phyloP scores from a whole-genome alignment of 495 filamentous ascomycete species.

The Clavariopsis aquatica region DNA sequence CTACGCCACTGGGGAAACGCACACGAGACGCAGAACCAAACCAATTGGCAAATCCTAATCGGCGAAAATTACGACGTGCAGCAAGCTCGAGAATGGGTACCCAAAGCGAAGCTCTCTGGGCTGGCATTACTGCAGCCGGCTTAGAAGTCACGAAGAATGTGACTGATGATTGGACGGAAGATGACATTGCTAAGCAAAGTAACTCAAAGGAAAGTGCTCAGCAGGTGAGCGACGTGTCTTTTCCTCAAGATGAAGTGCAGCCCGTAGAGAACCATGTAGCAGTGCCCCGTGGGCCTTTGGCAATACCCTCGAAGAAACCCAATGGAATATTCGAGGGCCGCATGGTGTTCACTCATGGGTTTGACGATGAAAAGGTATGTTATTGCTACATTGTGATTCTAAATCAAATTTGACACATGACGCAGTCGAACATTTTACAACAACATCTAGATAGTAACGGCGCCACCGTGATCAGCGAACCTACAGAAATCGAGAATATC shows the following conservation, averaged over 20 bases:
- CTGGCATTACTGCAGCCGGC: slow-evolving; percentile 71
- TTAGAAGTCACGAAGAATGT: slow-evolving; percentile 45
- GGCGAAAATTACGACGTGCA: slow-evolving; percentile 35
- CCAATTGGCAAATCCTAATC: slow-evolving; percentile 13
- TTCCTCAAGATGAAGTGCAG: slow-evolving; percentile 12
- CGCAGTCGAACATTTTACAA: slow-evolving; percentile 44
- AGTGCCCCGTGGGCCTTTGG: background rate
- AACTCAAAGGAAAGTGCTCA: background rate
- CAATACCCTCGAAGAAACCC: background rate
- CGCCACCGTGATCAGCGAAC: slow-evolving; percentile 43
- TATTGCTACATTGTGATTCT: background rate
- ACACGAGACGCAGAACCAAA: slow-evolving; percentile 15
- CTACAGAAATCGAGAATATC: slow-evolving; percentile 24
- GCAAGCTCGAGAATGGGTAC: slow-evolving; percentile 33
- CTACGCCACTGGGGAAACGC: slow-evolving; percentile 35
- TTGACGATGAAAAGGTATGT: slow-evolving; percentile 33
- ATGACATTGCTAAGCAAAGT: slow-evolving; percentile 1
- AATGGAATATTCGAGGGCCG: slow-evolving; percentile 40
- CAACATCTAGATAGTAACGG: slow-evolving; percentile 58
- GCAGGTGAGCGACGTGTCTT: background rate
- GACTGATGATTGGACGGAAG: slow-evolving; percentile 42
- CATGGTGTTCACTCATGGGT: slow-evolving; percentile 37
- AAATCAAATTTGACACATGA: slow-evolving; percentile 12
- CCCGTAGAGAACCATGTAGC: slow-evolving; percentile 16
- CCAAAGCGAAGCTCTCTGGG: slow-evolving; percentile 83